These are phyloP conservation scores for Penicillium hordei DNA, from an alignment of 2,329 filamentous ascomycete species.

Conservation along the genomic window DNA sequence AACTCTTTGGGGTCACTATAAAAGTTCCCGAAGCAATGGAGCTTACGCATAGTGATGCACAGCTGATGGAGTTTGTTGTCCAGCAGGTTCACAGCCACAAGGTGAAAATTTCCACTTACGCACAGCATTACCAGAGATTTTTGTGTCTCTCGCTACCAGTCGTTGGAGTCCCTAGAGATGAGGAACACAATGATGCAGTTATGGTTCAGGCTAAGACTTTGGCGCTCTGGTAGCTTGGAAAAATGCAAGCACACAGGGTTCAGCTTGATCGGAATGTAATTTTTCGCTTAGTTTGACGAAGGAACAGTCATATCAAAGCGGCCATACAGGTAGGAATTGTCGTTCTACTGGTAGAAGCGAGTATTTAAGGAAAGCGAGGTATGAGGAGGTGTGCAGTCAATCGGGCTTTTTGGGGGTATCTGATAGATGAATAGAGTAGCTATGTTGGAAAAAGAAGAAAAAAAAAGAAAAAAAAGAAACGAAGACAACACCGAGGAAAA, in stretches of 20 bases:
- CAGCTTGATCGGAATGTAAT: not conserved
- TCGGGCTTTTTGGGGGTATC: not conserved
- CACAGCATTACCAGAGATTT: not conserved
- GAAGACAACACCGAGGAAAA: not conserved
- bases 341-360: not conserved
- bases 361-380: not conserved
- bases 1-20: not conserved
- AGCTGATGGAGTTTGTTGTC: not conserved
- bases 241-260: not conserved
- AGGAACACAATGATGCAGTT: not conserved
- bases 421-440: not conserved
- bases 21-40: not conserved
- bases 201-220: too few relatives aligned
- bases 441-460: not conserved
- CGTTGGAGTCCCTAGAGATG: too few relatives aligned
- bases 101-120: not conserved
- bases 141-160: not conserved
- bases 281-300: not conserved
- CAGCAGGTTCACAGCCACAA: not conserved
- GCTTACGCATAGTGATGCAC: not conserved
- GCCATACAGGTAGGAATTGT: not conserved
- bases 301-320: not conserved
- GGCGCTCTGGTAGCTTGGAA: not conserved
- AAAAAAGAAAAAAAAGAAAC: too few relatives aligned
- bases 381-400: not conserved